A percentile compares a stretch with the other conserved stretches of the same genome.
phyloP scores from a whole-genome alignment of 495 filamentous ascomycete genomes.

The Aspergillus avenaceus region DNA sequence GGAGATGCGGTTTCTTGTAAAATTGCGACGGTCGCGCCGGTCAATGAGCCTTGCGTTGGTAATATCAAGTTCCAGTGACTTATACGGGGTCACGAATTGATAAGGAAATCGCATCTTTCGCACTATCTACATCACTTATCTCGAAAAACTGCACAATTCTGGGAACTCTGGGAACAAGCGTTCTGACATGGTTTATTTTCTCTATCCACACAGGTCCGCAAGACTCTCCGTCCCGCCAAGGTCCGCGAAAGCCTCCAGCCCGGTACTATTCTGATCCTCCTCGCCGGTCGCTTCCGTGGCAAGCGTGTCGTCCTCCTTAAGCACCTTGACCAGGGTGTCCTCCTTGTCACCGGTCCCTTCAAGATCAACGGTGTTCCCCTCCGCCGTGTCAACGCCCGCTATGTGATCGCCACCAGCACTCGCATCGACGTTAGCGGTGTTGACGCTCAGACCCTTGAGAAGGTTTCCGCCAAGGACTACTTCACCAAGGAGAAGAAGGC shows the following conservation, averaged over 20 bases:
- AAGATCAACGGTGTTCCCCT: conserved; percentile 99
- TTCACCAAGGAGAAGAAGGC: conserved; percentile 90
- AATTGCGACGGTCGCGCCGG: conserved; percentile 34
- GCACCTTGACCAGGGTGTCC: conserved; percentile 90
- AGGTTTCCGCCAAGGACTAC: conserved; percentile 79
- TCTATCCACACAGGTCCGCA: conserved; percentile 70
- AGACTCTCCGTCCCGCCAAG: conserved; percentile 79
- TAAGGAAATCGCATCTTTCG: conserved; percentile 20
- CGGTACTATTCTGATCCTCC: conserved; percentile 94
- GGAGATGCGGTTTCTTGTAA: conserved; percentile 23
- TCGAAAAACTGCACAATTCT: not conserved
- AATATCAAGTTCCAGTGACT: conserved; percentile 11
- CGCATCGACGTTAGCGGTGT: conserved; percentile 82
- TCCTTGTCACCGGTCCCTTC: conserved; percentile 98
- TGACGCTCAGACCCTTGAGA: conserved; percentile 77
- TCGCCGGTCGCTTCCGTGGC: conserved; percentile 99
- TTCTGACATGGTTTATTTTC: conserved; percentile 32
- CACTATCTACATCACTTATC: conserved; percentile 4
- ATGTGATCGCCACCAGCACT: conserved; percentile 95
- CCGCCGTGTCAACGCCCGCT: conserved; percentile 95
- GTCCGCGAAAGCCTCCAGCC: conserved; percentile 83
- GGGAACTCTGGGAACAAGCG: conserved; percentile 10
- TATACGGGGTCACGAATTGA: conserved; percentile 13
- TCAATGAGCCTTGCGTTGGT: conserved; percentile 7
- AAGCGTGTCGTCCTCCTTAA: conserved; percentile 99